phyloP scores from a whole-genome alignment of 192 early-diverging fungal species.

The Physocladia obscura region DNA sequence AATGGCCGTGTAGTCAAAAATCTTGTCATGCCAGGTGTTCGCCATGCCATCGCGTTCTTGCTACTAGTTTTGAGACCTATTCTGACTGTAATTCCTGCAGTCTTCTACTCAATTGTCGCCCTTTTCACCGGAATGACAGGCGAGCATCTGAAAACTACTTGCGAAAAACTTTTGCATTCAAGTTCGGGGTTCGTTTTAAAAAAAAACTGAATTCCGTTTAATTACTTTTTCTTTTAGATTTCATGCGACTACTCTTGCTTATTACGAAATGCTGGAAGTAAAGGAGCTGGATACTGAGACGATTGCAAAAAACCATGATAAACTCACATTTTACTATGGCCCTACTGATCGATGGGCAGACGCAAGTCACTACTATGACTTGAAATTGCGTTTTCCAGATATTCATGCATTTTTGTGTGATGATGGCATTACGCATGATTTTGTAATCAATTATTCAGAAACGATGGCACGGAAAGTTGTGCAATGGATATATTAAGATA shows the following conservation, averaged over 20 bases:
- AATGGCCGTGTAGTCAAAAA: conserved; percentile 52
- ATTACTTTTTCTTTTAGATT: conserved; percentile 35
- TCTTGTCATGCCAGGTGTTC: conserved; percentile 23
- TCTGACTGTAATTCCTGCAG: conserved; percentile 1
- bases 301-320: conserved; percentile 54
- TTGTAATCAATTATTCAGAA: conserved; percentile 64
- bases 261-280: conserved; percentile 73
- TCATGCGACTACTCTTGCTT: conserved; percentile 64
- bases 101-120: conserved; percentile 31
- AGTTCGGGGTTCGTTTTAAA: neutral
- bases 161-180: conserved; percentile 63
- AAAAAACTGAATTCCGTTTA: neutral
- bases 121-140: conserved; percentile 33
- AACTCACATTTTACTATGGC: conserved; percentile 80
- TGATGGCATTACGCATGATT: conserved; percentile 77
- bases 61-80: conserved; percentile 43
- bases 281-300: conserved; percentile 64
- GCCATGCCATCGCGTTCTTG: conserved; percentile 25
- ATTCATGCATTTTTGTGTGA: conserved; percentile 61
- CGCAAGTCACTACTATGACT: conserved; percentile 61
- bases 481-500: no score
- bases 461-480: conserved; percentile 40
- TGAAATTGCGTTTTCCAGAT: conserved; percentile 62
- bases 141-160: conserved; percentile 54
- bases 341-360: conserved; percentile 78